Base-by-base conservation (phyloP, 2,329 filamentous ascomycete genomes). In the Fusarium nanum region DNA sequence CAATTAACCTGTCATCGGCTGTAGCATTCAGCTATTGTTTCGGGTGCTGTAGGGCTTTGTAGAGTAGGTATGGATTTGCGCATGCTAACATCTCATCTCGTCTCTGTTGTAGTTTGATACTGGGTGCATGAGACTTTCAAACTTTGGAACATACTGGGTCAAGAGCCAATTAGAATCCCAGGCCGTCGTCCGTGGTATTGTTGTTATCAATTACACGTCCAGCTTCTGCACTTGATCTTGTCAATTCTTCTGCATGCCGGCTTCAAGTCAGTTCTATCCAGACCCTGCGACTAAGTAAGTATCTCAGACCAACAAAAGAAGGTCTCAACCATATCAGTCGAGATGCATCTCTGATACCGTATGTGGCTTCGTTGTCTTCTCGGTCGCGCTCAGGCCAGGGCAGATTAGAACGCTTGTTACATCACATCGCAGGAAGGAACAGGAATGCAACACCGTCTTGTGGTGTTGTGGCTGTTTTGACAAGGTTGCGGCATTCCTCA, bases 401-500 rank as follows among this genome's bases (percentile, higher is more conserved):
- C 41, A 16, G 22, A 16, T 11, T 2, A 45, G 22, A 28, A 28
- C 23, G 23, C 28, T 68, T 32, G 45, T 68, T 65, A n/a, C 52
- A 56, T 52, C 47, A 49, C 59, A 67, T 44, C 41, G 41, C 41
- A 20, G 23, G 32, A 42, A 42, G 41, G 18, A 25, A 28, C 25
- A 42, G 68, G 56, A 71, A 71, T 71, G 68, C 48, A 65, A 44
- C 52, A 20, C 49, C 60, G 47, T 56, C 47, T 55, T n/a, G 30
- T 61, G 59, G 59, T 70, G 58, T 65, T 71, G 48, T 56, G 55
- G 68, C 48, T 28, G 65, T 53, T 48, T 45, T 61, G 34, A 45
- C 55, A 60, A 64, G 44, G 60, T 56, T 59, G 44, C 37, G 37
- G 45, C 68, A 71, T 71, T 71, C 68, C 68, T 67, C 20, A 40